These are phyloP conservation scores for Platanus orientalis DNA, from an alignment of 164 flowering plant species.

Conservation along the genomic window DNA sequence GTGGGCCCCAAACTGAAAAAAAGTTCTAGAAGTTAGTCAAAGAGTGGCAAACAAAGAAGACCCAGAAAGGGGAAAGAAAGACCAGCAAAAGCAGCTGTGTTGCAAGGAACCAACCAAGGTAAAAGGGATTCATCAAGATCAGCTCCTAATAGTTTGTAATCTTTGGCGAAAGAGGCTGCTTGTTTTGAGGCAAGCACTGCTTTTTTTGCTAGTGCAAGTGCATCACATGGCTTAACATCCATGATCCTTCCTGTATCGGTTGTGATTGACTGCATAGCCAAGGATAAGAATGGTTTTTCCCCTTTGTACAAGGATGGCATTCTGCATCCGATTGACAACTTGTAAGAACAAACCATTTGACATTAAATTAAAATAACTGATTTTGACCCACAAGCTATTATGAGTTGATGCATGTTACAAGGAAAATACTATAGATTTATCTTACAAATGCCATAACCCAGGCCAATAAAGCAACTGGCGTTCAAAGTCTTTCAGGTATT, in stretches of 20 bases:
- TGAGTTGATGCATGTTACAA: not conserved
- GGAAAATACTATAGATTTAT: conserved; percentile 12
- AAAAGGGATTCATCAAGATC: conserved; percentile 27
- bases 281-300: conserved; percentile 17
- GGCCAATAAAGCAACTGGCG: conserved; percentile 53
- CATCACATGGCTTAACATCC: conserved; percentile 36
- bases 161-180: conserved; percentile 50
- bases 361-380: not conserved
- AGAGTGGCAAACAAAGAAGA: not conserved
- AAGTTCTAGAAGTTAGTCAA: not conserved
- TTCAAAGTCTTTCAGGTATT: conserved; percentile 37
- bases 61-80: not conserved
- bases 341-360: not conserved
- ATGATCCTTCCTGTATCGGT: conserved; percentile 10
- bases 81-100: not conserved
- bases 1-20: conserved; percentile 25
- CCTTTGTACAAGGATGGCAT: conserved; percentile 31
- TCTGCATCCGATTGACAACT: conserved; percentile 32
- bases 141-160: conserved; percentile 22
- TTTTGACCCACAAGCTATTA: not conserved
- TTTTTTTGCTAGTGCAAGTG: conserved; percentile 58
- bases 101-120: conserved; percentile 31
- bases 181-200: conserved; percentile 70
- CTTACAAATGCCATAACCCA: conserved; percentile 64
- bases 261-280: conserved; percentile 19